A percentile compares a stretch with the other conserved stretches of the same genome.
Evolutionary conservation across 306 rosid species (phyloP).

Genomic region (Urtica urens): DNA sequence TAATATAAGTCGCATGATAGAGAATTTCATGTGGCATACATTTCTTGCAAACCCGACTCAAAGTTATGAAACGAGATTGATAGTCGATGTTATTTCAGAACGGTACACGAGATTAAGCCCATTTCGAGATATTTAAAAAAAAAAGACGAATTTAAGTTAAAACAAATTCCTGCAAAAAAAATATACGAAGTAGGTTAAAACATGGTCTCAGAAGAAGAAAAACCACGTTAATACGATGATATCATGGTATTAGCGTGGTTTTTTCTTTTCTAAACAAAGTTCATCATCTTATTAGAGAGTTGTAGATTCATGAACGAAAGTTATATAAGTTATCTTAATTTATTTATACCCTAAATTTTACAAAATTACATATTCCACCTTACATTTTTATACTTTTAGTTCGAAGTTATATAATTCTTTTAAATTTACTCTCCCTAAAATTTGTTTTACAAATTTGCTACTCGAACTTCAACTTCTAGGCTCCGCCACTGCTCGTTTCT

Average conservation of each 20-base stretch:
- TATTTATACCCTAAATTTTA: too few species aligned
- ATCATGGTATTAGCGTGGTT: not conserved
- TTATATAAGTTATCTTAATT: too few species aligned
- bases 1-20: conserved; percentile 75
- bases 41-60: conserved; percentile 88
- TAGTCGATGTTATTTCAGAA: too few species aligned
- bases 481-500: too few species aligned
- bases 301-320: too few species aligned
- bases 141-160: conserved; percentile 89
- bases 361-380: too few species aligned
- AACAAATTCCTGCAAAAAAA: conserved; percentile 64
- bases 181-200: conserved; percentile 82
- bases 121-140: conserved; percentile 70
- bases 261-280: not conserved
- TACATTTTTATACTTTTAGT: too few species aligned
- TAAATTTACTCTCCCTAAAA: too few species aligned
- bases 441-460: too few species aligned
- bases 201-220: conserved; percentile 30
- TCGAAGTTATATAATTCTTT: too few species aligned
- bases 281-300: not conserved
- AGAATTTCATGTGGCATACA: conserved; percentile 92
- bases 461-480: too few species aligned
- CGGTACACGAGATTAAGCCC: conserved; percentile 80
- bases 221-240: too few species aligned
- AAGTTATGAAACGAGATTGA: conserved; percentile 99